Percentiles rank a stretch among this genome's conserved stretches.
Conservation (phyloP, 2,329 filamentous ascomycete species). For the Erysiphe neolycopersici region DNA sequence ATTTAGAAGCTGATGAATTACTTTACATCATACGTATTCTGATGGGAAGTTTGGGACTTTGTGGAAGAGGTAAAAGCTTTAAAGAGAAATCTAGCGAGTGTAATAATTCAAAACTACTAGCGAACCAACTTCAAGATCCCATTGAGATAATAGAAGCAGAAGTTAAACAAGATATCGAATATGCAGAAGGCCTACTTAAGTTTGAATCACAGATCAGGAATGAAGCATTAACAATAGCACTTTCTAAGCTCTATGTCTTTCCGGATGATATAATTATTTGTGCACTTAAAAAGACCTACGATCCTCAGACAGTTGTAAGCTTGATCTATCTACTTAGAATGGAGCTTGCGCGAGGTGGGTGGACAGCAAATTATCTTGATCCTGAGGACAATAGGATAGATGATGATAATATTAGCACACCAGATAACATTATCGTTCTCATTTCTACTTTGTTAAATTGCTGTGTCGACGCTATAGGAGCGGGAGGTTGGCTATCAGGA, state of each 20-base stretch:
- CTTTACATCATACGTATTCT: conserved; percentile 37
- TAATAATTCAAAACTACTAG: conserved; percentile 1
- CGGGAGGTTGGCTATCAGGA: conserved; percentile 46
- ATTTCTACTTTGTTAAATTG: conserved; percentile 46
- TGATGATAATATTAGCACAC: conserved; percentile 22
- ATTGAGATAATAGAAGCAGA: conserved; percentile 26
- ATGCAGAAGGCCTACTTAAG: conserved; percentile 39
- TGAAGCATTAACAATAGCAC: conserved; percentile 36
- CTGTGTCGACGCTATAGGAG: conserved; percentile 49
- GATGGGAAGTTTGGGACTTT: conserved; percentile 41
- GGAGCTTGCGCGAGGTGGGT: conserved; percentile 47
- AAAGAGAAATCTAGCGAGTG: not conserved
- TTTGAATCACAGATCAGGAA: conserved; percentile 35
- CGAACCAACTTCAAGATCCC: conserved; percentile 14
- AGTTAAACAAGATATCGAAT: conserved; percentile 36
- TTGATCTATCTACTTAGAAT: conserved; percentile 47
- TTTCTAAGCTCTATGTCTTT: conserved; percentile 42
- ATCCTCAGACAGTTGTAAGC: conserved; percentile 40
- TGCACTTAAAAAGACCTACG: conserved; percentile 34
- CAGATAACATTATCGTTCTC: conserved; percentile 41
- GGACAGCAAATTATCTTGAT: conserved; percentile 48
- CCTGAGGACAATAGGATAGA: conserved; percentile 21
- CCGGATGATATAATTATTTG: conserved; percentile 31
- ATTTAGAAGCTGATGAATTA: conserved; percentile 37
- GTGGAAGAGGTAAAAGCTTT: conserved; percentile 5